A percentile compares a stretch with the other conserved stretches of the same genome.
Evolutionary conservation across 805 yeast genomes (phyloP).

Genomic region (Candida endomychidarum): DNA sequence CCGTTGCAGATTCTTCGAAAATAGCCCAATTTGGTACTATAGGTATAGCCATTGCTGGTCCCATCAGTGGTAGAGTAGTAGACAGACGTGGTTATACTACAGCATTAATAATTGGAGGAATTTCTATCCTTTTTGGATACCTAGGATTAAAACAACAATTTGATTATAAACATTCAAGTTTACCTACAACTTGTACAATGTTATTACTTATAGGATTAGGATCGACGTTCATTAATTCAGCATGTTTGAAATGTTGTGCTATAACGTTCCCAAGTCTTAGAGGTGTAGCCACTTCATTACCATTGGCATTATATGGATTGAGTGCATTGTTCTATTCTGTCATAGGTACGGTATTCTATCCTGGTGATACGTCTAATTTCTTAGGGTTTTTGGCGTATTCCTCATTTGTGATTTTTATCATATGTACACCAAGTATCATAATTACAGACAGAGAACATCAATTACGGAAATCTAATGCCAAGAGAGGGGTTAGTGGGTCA

Average conservation of each 20-base stretch:
- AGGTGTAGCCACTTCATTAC: constrained; percentile 75
- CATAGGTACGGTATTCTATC: constrained; percentile 50
- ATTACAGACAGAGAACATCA: constrained; percentile 36
- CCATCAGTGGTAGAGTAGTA: constrained; percentile 64
- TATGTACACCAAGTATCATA: constrained; percentile 50
- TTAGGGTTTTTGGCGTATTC: constrained; percentile 47
- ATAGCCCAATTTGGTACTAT: constrained; percentile 69
- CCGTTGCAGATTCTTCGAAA: constrained; percentile 61
- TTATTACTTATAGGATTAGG: constrained; percentile 65
- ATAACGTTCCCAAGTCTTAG: constrained; percentile 62
- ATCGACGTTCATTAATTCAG: constrained; percentile 62
- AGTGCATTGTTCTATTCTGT: constrained; percentile 69
- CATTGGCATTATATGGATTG: constrained; percentile 72
- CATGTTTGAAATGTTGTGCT: constrained; percentile 73
- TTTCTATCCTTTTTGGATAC: constrained; percentile 54
- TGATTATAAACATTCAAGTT: constrained; percentile 35
- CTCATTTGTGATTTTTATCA: constrained; percentile 37
- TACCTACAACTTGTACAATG: constrained; percentile 45
- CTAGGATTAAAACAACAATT: constrained; percentile 53
- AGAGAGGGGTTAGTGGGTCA: too few species aligned
- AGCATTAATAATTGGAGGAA: constrained; percentile 52
- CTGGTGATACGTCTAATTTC: constrained; percentile 59
- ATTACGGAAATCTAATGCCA: constrained; percentile 8
- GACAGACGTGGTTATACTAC: constrained; percentile 60
- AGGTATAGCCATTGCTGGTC: constrained; percentile 64